Conservation (phyloP, 2,329 filamentous ascomycete species). For the Pseudocercospora pini-densiflorae region DNA sequence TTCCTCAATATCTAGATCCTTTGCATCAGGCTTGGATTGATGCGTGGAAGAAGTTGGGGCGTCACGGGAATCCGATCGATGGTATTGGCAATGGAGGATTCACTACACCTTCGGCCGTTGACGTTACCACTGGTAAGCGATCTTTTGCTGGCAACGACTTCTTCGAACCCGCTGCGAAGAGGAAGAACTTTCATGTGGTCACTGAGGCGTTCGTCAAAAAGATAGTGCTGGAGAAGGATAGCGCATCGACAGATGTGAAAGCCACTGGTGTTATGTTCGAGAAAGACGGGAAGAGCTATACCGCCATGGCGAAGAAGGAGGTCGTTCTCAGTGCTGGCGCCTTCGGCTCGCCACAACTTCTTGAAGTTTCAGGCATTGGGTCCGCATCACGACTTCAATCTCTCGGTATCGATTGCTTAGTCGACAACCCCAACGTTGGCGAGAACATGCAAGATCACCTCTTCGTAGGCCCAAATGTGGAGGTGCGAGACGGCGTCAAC, state of each 20-base stretch:
- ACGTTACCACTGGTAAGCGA: constrained; percentile 19
- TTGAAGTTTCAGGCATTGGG: constrained; percentile 48
- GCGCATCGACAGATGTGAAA: not conserved
- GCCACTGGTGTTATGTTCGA: constrained; percentile 41
- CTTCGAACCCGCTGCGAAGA: constrained; percentile 29
- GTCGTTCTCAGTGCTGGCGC: constrained; percentile 56
- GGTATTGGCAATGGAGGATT: constrained; percentile 18
- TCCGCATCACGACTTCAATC: constrained; percentile 12
- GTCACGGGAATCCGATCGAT: constrained; percentile 8
- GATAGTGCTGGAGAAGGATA: constrained; percentile 44
- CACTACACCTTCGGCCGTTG: constrained; percentile 17
- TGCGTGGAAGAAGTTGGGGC: constrained; percentile 19
- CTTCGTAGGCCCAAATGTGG: constrained; percentile 26
- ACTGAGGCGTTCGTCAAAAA: constrained; percentile 52
- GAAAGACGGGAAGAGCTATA: constrained; percentile 33
- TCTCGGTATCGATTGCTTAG: constrained; percentile 23
- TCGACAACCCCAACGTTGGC: constrained; percentile 31
- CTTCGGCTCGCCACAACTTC: constrained; percentile 43
- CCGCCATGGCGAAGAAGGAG: constrained; percentile 44
- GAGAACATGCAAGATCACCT: constrained; percentile 26
- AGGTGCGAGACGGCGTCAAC: constrained; percentile 29
- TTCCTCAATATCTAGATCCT: constrained; percentile 29
- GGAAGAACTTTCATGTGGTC: constrained; percentile 38
- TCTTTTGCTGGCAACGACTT: constrained; percentile 32
- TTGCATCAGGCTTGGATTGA: constrained; percentile 24